Base-by-base conservation (phyloP, 2,329 filamentous ascomycete species). In the Seiridium unicorne region DNA sequence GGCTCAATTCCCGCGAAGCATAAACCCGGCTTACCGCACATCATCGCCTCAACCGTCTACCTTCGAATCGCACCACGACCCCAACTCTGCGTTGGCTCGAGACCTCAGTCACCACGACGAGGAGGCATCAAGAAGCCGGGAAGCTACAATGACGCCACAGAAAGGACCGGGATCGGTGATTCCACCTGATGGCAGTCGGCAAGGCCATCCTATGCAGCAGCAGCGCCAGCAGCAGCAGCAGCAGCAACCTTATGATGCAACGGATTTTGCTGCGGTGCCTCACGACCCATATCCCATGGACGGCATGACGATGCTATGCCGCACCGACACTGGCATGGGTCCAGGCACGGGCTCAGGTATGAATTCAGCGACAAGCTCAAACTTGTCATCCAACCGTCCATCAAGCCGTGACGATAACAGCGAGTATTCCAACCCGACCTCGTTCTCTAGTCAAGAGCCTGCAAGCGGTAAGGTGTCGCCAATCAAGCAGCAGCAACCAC, bases 241-340 rank as follows among this genome's bases (percentile, higher is more conserved):
- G 44, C 78, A 83, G 46, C 54, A 70, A n/a, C 72, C 74, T 36
- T 78, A 83, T 56, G 84, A 87, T 61, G 66, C 73, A 44, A 79
- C 77, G 59, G 88, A 93, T 64, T 85, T 91, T 61, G 81, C 87
- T 3, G 77, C 86, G 11, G 85, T 96, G 3, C 93, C 94, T 11
- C 93, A 97, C 69, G 96, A 98, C 68, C 92, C 95, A 8, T 97
- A 97, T 72, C 93, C 94, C 0, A 86, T 90, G 74, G 94, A 98
- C 72, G 94, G 93, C 4, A 98, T 98, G 93, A 97, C 94, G 0
- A 96, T 98, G 86, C 89, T 97, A 63, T 98, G 94, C 75, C 88
- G 93, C 61, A 88, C 91, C 44, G 90, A 88, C 18, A 53, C 88
- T 51, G 69, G 69, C 32, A 64, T 57, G 11, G 36, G 36, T 36